phyloP scores from a whole-genome alignment of 306 rosid genomes.

The Sicyos edulis region DNA sequence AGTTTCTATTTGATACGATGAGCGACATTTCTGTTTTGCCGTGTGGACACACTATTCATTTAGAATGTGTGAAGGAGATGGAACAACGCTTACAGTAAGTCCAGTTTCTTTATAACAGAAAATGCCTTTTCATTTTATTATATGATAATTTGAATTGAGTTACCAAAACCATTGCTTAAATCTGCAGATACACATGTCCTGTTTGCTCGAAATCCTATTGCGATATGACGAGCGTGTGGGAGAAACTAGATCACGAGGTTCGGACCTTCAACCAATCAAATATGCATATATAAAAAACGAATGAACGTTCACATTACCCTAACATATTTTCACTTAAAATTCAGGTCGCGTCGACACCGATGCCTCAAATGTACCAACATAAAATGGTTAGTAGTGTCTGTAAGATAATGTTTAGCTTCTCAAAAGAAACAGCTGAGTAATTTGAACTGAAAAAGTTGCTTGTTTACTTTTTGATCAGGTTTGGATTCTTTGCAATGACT shows the following conservation, averaged over 20 bases:
- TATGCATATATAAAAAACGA: background rate
- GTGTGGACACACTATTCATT: constrained; percentile 60
- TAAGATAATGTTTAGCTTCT: constrained; percentile 16
- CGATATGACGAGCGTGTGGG: constrained; percentile 66
- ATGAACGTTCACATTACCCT: background rate
- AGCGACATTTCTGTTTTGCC: constrained; percentile 58
- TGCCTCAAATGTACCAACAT: constrained; percentile 39
- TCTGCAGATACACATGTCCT: constrained; percentile 67
- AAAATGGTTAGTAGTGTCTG: constrained; percentile 27
- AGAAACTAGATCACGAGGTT: constrained; percentile 58
- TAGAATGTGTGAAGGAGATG: constrained; percentile 62
- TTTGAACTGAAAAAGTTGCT: background rate
- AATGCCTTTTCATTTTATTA: background rate
- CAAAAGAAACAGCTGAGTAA: background rate
- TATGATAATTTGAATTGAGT: background rate
- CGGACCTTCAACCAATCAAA: background rate
- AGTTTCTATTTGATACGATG: constrained; percentile 70
- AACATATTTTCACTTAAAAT: constrained; percentile 1
- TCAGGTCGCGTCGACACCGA: constrained; percentile 37
- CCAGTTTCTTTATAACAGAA: background rate
- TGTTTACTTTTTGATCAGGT: constrained; percentile 32
- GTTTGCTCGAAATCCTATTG: constrained; percentile 71
- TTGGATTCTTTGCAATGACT: constrained; percentile 74
- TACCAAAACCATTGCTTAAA: background rate
- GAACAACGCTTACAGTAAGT: constrained; percentile 51